Conservation (phyloP, 2,329 filamentous ascomycete genomes). For the Pseudohalonectria lignicola region DNA sequence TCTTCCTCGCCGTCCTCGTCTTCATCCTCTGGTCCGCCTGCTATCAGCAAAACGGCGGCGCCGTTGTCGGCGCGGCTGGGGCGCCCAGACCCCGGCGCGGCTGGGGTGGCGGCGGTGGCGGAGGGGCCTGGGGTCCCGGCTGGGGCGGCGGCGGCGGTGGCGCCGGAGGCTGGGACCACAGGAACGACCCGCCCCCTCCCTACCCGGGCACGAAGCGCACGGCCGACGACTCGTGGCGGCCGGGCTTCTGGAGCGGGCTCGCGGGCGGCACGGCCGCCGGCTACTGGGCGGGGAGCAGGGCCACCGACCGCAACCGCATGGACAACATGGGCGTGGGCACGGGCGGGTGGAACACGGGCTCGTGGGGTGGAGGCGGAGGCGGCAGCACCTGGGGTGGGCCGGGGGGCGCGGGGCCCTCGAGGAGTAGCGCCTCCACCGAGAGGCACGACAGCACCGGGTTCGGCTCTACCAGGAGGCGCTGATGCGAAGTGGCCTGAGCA, state of each 20-base stretch:
- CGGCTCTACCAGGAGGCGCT: conserved; percentile 55
- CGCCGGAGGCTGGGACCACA: conserved; percentile 16
- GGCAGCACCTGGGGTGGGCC: conserved; percentile 19
- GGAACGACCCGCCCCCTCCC: conserved; percentile 40
- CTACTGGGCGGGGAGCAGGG: conserved; percentile 47
- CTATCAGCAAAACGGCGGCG: conserved; percentile 8
- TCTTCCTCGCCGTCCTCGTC: conserved; percentile 48
- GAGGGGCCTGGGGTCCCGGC: conserved; percentile 24
- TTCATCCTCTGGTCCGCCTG: conserved; percentile 54
- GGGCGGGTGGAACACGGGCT: conserved; percentile 16
- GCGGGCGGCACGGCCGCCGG: conserved; percentile 57
- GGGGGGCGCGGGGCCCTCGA: conserved; percentile 20
- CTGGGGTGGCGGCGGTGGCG: conserved; percentile 25
- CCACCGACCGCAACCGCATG: conserved; percentile 14
- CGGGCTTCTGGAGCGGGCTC: conserved; percentile 66
- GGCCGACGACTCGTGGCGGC: conserved; percentile 42
- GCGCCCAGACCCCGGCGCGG: conserved; percentile 23
- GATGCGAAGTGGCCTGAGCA: too few species aligned
- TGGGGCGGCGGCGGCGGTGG: conserved; percentile 26
- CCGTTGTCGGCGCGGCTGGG: conserved; percentile 8
- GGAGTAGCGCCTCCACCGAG: conserved; percentile 24
- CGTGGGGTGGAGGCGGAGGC: conserved; percentile 19
- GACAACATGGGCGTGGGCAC: conserved; percentile 4
- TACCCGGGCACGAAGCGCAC: conserved; percentile 31
- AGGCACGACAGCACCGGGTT: conserved; percentile 63